These are phyloP conservation scores for Xylaria telfairii DNA, from an alignment of 495 filamentous ascomycete species.

Conservation along the genomic window DNA sequence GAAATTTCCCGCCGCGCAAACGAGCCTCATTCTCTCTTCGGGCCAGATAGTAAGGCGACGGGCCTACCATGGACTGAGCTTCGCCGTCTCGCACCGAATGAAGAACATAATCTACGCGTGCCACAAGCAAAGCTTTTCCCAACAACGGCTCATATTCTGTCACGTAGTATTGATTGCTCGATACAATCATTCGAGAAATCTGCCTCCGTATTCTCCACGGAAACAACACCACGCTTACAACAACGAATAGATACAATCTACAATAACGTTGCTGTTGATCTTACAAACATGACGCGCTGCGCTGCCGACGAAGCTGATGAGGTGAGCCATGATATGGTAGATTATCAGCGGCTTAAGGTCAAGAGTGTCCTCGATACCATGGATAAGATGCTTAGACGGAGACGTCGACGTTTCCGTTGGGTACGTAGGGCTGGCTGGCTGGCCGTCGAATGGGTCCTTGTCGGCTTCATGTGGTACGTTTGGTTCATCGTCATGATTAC, in stretches of 20 bases:
- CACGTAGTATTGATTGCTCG: constrained; percentile 60
- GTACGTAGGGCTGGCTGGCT: constrained; percentile 71
- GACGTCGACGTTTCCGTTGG: constrained; percentile 75
- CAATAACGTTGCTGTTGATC: constrained; percentile 42
- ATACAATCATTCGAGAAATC: constrained; percentile 60
- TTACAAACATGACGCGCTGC: constrained; percentile 63
- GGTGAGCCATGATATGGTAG: constrained; percentile 74
- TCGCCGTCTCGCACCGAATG: constrained; percentile 38
- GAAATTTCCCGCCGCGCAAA: constrained; percentile 74
- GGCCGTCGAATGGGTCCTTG: constrained; percentile 77
- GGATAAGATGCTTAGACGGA: constrained; percentile 69
- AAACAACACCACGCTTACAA: constrained; percentile 43
- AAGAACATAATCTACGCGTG: constrained; percentile 53
- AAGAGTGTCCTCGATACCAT: constrained; percentile 80
- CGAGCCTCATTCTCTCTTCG: constrained; percentile 41
- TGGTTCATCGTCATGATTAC: constrained; percentile 80
- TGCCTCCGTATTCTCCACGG: constrained; percentile 47
- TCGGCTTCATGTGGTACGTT: constrained; percentile 83
- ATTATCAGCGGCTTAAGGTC: constrained; percentile 73
- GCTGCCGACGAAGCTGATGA: constrained; percentile 79
- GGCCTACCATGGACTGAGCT: constrained; percentile 45
- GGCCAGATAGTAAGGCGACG: constrained; percentile 15
- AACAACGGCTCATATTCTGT: constrained; percentile 69
- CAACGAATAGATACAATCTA: constrained; percentile 46
- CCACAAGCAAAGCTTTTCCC: constrained; percentile 69